Evolutionary conservation across 371 early-diverging fungal species (phyloP).

Genomic region (Mucor piriformis): DNA sequence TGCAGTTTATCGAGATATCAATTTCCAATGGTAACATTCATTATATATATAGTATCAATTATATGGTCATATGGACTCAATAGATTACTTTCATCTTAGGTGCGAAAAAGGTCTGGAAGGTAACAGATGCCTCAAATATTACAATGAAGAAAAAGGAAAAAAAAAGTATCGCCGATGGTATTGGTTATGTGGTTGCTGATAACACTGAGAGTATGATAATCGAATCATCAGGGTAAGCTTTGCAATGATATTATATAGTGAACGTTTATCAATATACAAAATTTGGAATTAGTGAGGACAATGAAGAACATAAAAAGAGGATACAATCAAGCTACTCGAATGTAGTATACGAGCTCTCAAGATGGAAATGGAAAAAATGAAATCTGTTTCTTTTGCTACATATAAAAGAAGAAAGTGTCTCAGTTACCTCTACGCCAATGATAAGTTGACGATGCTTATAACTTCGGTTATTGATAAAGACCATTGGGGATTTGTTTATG

Average conservation of each 20-base stretch:
- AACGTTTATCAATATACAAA: neutral
- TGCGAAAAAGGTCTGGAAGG: conserved; percentile 7
- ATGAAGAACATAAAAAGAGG: neutral
- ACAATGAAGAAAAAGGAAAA: neutral
- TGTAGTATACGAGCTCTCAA: conserved; percentile 5
- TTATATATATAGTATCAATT: neutral
- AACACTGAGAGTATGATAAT: conserved; percentile 3
- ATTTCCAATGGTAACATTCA: conserved; percentile 6
- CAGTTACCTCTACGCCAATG: conserved; percentile 1
- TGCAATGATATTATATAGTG: neutral
- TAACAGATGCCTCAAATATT: neutral
- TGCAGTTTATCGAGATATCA: neutral
- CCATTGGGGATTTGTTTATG: neutral
- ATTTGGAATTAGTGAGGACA: conserved; percentile 3
- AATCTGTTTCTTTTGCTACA: neutral
- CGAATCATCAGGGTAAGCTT: conserved; percentile 6
- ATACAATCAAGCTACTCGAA: conserved; percentile 9
- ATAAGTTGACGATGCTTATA: conserved; percentile 3
- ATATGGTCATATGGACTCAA: neutral
- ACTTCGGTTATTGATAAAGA: neutral
- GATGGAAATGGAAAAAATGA: conserved; percentile 6
- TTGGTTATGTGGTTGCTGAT: conserved; percentile 3
- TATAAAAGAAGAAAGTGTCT: conserved; percentile 3
- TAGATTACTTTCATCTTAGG: conserved; percentile 1
- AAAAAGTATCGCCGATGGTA: conserved; percentile 2